phyloP scores from a whole-genome alignment of 139 green algal genomes.

The Chara braunii region DNA sequence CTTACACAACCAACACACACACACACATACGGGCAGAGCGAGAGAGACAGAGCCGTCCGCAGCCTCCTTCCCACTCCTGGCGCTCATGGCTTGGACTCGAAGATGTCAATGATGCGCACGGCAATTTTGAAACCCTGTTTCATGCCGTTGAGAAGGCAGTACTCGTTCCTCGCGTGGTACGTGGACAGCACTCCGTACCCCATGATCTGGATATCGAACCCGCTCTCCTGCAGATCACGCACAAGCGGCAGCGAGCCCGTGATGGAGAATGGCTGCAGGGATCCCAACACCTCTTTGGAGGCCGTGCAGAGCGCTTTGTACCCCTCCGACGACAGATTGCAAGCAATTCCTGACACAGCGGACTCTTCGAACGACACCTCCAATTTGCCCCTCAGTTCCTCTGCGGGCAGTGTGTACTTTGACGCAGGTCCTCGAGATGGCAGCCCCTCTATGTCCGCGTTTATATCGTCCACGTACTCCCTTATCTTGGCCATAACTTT shows the following conservation, averaged over 20 bases:
- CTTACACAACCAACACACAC: neutral
- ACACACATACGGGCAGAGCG: neutral
- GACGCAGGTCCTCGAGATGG: slow-evolving; percentile 48
- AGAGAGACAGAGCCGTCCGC: neutral
- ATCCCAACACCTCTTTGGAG: slow-evolving; percentile 51
- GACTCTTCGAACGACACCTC: slow-evolving; percentile 57
- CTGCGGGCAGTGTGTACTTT: slow-evolving; percentile 47
- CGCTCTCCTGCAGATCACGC: slow-evolving; percentile 39
- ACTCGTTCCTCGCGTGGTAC: slow-evolving; percentile 60
- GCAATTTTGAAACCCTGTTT: slow-evolving; percentile 33
- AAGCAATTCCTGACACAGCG: slow-evolving; percentile 51
- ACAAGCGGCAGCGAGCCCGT: slow-evolving; percentile 44
- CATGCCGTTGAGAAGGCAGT: slow-evolving; percentile 38
- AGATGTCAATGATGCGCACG: slow-evolving; percentile 5
- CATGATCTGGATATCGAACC: slow-evolving; percentile 55
- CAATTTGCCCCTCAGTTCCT: slow-evolving; percentile 36
- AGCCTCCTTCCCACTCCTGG: neutral
- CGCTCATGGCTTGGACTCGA: neutral
- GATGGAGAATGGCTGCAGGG: slow-evolving; percentile 43
- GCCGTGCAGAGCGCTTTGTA: slow-evolving; percentile 54
- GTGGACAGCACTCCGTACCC: slow-evolving; percentile 62
- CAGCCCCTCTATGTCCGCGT: slow-evolving; percentile 45
- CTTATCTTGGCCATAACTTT: slow-evolving; percentile 49
- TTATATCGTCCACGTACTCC: slow-evolving; percentile 58
- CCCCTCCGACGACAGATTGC: slow-evolving; percentile 52